phyloP scores from a whole-genome alignment of 2,329 filamentous ascomycete genomes.

The Hypocreales sp. region DNA sequence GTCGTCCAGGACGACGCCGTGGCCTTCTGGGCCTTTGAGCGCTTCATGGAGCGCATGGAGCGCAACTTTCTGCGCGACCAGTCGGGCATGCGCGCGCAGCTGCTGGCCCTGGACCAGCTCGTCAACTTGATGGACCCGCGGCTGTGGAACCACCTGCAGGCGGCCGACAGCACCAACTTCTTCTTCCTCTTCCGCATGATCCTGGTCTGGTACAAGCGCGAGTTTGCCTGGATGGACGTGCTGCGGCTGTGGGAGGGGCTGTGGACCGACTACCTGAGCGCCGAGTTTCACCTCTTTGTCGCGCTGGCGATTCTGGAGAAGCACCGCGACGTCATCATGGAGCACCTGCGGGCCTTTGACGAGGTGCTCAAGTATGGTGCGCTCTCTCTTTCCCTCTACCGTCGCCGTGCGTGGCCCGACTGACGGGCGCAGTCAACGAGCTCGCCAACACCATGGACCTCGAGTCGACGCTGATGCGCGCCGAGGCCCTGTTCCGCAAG shows the following conservation, averaged over 20 bases:
- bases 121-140: slow-evolving; percentile 95
- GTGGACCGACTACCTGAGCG: slow-evolving; percentile 85
- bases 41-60: slow-evolving; percentile 97
- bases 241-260: slow-evolving; percentile 80
- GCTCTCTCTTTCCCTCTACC: slow-evolving; percentile 13
- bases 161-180: slow-evolving; percentile 91
- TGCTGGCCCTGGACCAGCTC: slow-evolving; percentile 81
- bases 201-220: slow-evolving; percentile 95
- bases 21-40: slow-evolving; percentile 91
- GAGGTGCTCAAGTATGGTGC: slow-evolving; percentile 91
- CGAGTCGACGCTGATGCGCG: slow-evolving; percentile 68
- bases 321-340: slow-evolving; percentile 92
- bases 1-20: slow-evolving; percentile 95
- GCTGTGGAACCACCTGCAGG: slow-evolving; percentile 78
- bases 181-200: slow-evolving; percentile 99
- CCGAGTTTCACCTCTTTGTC: slow-evolving; percentile 88
- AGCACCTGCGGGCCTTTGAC: slow-evolving; percentile 85
- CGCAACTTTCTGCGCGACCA: slow-evolving; percentile 92
- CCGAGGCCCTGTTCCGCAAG: slow-evolving; percentile 73
- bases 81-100: slow-evolving; percentile 86
- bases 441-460: slow-evolving; percentile 88
- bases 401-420: background rate
- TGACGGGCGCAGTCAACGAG: slow-evolving; percentile 60
- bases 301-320: slow-evolving; percentile 90
- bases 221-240: slow-evolving; percentile 82